These are phyloP conservation scores for Fusarium sp. DNA, from an alignment of 2,329 filamentous ascomycete species.

Conservation along the genomic window DNA sequence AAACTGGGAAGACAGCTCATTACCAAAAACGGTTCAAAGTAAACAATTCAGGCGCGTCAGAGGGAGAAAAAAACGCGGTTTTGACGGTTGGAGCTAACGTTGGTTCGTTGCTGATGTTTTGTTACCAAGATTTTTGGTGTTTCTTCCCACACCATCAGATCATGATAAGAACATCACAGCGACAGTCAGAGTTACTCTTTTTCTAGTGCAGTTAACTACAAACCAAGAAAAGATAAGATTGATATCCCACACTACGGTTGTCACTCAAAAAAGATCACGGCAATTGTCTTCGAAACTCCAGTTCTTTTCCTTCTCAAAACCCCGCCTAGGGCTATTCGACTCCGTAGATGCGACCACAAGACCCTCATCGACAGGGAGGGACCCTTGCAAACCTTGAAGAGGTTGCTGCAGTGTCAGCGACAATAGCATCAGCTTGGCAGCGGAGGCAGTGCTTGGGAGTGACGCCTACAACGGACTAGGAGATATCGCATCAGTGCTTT, in stretches of 20 bases:
- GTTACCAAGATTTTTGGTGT: not conserved
- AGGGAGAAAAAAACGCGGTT: conserved; percentile 9
- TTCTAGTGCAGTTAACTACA: not conserved
- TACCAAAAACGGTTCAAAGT: conserved; percentile 37
- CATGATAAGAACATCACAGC: not conserved
- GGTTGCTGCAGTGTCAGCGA: conserved; percentile 43
- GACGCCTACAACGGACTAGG: conserved; percentile 8
- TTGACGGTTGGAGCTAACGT: not conserved
- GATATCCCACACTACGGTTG: not conserved
- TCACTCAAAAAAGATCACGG: not conserved
- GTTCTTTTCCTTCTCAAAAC: conserved; percentile 8
- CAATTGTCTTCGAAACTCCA: conserved; percentile 6
- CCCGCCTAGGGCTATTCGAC: conserved; percentile 13
- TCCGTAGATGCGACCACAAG: conserved; percentile 10
- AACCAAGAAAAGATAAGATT: not conserved
- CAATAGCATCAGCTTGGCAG: conserved; percentile 40
- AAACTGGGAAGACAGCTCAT: conserved; percentile 22
- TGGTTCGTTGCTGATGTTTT: not conserved
- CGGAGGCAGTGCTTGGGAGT: conserved; percentile 41
- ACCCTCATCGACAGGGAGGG: conserved; percentile 32
- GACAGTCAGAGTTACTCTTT: not conserved
- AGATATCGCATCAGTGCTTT: conserved; percentile 24
- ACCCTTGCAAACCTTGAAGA: conserved; percentile 32
- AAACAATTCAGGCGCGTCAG: conserved; percentile 24
- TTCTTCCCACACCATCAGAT: not conserved